Conservation (phyloP, 805 yeast genomes). For the Torulaspora delbrueckii region DNA sequence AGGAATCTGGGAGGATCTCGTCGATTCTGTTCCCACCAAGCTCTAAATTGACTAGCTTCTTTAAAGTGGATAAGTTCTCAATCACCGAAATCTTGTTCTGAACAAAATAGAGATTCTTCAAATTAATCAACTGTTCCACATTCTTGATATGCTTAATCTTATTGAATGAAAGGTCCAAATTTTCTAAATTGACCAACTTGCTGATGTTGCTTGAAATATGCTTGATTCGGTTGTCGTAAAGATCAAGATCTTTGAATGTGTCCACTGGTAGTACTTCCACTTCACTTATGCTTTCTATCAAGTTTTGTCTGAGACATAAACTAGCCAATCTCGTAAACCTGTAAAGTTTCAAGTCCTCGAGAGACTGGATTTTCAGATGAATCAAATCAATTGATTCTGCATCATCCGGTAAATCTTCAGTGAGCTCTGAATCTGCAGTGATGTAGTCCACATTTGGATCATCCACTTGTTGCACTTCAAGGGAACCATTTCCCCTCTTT, state of each 20-base stretch:
- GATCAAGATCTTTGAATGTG: slow-evolving; percentile 69
- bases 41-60: slow-evolving; percentile 64
- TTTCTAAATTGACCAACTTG: slow-evolving; percentile 51
- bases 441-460: slow-evolving; percentile 46
- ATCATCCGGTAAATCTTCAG: slow-evolving; percentile 53
- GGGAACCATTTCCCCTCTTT: background rate
- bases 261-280: slow-evolving; percentile 56
- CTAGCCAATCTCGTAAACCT: slow-evolving; percentile 54
- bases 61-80: slow-evolving; percentile 55
- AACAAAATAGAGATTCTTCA: slow-evolving; percentile 75
- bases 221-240: slow-evolving; percentile 86
- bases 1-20: slow-evolving; percentile 40
- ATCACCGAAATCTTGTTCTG: slow-evolving; percentile 80
- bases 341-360: slow-evolving; percentile 55
- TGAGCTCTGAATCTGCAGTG: slow-evolving; percentile 64
- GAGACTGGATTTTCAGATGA: slow-evolving; percentile 60
- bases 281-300: slow-evolving; percentile 67
- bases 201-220: slow-evolving; percentile 73
- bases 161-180: slow-evolving; percentile 83
- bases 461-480: slow-evolving; percentile 22
- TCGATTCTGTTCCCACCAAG: slow-evolving; percentile 78
- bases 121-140: slow-evolving; percentile 52
- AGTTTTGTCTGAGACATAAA: slow-evolving; percentile 77
- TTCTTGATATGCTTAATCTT: slow-evolving; percentile 82
- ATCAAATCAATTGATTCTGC: slow-evolving; percentile 57